Percentiles rank a stretch among this genome's conserved stretches.
phyloP scores from a whole-genome alignment of 768 basidiomycete species.

The Xerocomellus dryophilus region DNA sequence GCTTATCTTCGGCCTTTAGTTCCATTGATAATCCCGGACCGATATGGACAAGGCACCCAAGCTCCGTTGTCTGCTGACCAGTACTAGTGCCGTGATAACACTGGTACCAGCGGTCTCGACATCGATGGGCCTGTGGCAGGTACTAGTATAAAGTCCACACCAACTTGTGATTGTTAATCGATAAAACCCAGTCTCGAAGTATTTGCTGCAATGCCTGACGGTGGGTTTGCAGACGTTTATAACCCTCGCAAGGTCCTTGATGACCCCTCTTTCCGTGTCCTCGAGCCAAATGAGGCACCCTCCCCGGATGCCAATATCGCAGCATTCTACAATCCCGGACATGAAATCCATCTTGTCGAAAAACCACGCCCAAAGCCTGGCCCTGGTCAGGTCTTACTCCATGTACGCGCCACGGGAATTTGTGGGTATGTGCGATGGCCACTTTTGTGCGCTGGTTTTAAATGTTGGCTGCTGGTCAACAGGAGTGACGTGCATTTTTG shows the following conservation, averaged over 20 bases:
- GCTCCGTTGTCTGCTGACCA: conserved; percentile 7
- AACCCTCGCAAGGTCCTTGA: conserved; percentile 54
- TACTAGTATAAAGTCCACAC: neutral
- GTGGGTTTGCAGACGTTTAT: conserved; percentile 43
- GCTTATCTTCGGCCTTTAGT: too few relatives aligned
- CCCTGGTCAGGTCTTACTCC: conserved; percentile 62
- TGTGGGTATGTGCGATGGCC: conserved; percentile 49
- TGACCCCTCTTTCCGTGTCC: conserved; percentile 52
- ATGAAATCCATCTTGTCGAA: conserved; percentile 65
- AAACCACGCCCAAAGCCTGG: conserved; percentile 60
- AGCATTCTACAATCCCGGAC: conserved; percentile 60
- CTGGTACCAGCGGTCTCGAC: neutral
- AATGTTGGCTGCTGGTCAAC: neutral
- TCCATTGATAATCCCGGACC: too few relatives aligned
- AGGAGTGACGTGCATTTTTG: conserved; percentile 76
- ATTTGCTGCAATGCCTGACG: conserved; percentile 19
- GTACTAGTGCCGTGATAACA: neutral
- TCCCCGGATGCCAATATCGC: conserved; percentile 51
- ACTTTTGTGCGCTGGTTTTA: neutral
- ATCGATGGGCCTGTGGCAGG: neutral
- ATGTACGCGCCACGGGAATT: conserved; percentile 66
- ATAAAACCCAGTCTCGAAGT: neutral
- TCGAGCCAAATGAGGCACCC: conserved; percentile 49
- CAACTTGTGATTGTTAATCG: neutral
- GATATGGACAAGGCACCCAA: neutral